Conservation (phyloP, 805 yeast genomes). For the Saccharomycopsis fermentans region DNA sequence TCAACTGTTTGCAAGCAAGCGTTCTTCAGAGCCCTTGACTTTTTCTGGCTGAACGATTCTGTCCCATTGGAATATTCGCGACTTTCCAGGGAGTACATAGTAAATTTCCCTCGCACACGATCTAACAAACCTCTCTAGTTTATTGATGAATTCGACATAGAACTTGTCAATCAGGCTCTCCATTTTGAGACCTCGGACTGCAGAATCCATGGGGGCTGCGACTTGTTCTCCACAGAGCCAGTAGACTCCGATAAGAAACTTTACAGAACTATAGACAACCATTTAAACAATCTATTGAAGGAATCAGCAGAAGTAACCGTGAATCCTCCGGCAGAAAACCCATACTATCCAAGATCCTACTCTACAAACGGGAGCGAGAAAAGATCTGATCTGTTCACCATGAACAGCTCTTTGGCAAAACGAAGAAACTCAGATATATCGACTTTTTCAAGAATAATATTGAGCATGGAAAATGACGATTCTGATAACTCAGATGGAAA, state of each 20-base stretch:
- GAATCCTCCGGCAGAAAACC: conserved; percentile 13
- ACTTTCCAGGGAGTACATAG: too few species aligned
- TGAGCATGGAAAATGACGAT: neutral
- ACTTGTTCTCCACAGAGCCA: conserved; percentile 88
- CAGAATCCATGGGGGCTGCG: conserved; percentile 80
- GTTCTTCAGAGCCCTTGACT: too few species aligned
- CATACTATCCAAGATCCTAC: conserved; percentile 16
- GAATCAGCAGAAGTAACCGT: conserved; percentile 7
- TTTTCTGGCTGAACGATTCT: too few species aligned
- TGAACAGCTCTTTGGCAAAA: neutral
- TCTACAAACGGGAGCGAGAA: neutral
- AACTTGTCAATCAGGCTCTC: conserved; percentile 76
- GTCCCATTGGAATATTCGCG: too few species aligned
- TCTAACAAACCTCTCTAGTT: conserved; percentile 36
- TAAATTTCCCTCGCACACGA: too few species aligned
- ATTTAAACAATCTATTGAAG: conserved; percentile 22
- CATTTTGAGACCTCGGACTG: conserved; percentile 69
- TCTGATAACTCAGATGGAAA: neutral
- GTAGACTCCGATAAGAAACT: conserved; percentile 83
- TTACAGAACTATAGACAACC: conserved; percentile 78
- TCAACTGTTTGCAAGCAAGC: too few species aligned
- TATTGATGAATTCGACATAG: conserved; percentile 89
- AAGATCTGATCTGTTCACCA: neutral
- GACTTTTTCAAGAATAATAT: neutral
- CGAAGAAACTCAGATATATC: neutral